Conservation (phyloP, 2,329 filamentous ascomycete species). For the Penicillium sp. region DNA sequence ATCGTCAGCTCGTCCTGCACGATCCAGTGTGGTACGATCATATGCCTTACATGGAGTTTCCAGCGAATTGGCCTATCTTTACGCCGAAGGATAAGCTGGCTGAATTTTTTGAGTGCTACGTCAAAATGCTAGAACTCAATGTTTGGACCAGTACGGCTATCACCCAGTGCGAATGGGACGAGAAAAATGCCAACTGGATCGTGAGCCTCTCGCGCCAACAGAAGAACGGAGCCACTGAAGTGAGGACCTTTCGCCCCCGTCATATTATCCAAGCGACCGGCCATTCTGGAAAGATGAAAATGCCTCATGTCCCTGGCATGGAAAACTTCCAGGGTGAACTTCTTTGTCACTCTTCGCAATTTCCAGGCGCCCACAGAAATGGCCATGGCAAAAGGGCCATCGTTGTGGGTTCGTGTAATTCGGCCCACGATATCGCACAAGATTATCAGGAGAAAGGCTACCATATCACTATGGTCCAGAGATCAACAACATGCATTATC, state of each 20-base stretch:
- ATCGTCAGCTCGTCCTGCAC: not conserved
- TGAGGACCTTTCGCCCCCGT: not conserved
- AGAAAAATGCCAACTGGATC: not conserved
- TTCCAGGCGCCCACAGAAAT: not conserved
- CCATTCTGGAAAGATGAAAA: not conserved
- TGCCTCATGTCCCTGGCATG: not conserved
- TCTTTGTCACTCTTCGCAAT: not conserved
- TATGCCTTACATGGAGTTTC: constrained; percentile 64
- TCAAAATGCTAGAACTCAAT: constrained; percentile 39
- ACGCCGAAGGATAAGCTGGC: constrained; percentile 70
- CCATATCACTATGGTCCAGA: constrained; percentile 25
- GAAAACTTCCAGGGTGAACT: not conserved
- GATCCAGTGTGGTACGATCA: constrained; percentile 30
- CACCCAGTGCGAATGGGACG: not conserved
- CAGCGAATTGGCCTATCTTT: constrained; percentile 65
- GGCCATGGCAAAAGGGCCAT: constrained; percentile 58
- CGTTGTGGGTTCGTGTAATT: constrained; percentile 67
- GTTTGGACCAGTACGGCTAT: not conserved
- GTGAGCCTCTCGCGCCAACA: not conserved
- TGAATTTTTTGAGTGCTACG: constrained; percentile 67
- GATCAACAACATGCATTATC: not conserved
- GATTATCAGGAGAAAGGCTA: constrained; percentile 66
- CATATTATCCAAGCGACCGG: not conserved
- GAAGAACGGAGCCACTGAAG: not conserved
- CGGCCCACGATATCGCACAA: constrained; percentile 66